Percentiles rank a stretch among this genome's conserved stretches.
Evolutionary conservation across 306 rosid genomes (phyloP).

Genomic region (Astragalus glycyphyllos): DNA sequence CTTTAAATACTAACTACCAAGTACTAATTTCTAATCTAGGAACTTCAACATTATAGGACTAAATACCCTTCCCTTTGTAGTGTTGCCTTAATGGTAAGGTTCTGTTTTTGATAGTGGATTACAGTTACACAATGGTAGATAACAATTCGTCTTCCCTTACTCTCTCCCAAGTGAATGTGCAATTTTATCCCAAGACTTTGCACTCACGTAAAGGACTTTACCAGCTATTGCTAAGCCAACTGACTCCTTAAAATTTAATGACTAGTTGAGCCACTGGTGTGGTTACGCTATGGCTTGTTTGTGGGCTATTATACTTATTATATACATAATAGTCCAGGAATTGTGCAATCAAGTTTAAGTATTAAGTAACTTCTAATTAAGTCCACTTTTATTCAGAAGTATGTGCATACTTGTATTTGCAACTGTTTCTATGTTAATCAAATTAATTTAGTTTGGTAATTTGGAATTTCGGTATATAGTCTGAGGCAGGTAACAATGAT

Average conservation of each 20-base stretch:
- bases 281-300: neutral
- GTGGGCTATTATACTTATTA: neutral
- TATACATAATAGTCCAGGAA: neutral
- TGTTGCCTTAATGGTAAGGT: too few relatives aligned
- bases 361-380: neutral
- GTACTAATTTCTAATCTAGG: neutral
- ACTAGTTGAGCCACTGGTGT: neutral
- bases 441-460: slow-evolving; percentile 33
- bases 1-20: slow-evolving; percentile 1
- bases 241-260: slow-evolving; percentile 17
- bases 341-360: neutral
- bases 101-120: too few relatives aligned
- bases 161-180: too few relatives aligned
- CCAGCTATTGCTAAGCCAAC: too few relatives aligned
- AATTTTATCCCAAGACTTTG: too few relatives aligned
- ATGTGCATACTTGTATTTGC: slow-evolving; percentile 31
- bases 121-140: too few relatives aligned
- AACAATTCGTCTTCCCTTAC: too few relatives aligned
- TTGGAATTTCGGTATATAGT: slow-evolving; percentile 54
- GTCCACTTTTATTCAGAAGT: slow-evolving; percentile 21
- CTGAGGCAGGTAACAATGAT: slow-evolving; percentile 75
- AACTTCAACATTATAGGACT: too few relatives aligned
- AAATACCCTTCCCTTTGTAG: too few relatives aligned
- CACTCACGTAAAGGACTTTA: too few relatives aligned
- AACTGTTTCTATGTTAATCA: slow-evolving; percentile 22